Evolutionary conservation across 768 basidiomycete genomes (phyloP), one percentile per base, ranked within the genome.

Genomic region (Rhizopogon vulgaris): DNA sequence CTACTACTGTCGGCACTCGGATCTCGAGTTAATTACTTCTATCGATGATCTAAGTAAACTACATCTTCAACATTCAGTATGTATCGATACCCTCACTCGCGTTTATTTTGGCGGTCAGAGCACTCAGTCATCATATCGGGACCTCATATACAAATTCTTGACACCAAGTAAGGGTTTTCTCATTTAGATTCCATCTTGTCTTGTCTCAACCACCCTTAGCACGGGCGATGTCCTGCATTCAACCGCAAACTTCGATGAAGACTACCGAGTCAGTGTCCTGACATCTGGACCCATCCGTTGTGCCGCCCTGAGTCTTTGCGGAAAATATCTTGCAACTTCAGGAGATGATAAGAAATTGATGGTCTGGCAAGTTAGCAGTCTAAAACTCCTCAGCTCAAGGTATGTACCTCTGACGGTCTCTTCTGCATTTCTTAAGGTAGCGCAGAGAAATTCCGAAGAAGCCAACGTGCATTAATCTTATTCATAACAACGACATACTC

Each of bases 261-360:
- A 69, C 11, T 63, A 71, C 22, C 65, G 64, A 42, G 65, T 65
- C 6, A 59, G 56, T 4, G 38, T 77, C 2, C 38, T 72, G 18
- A 77, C 77, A 54, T 71, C 78, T 6, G 84, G 84, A 0, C 79
- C 80, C 3, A 70, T 90, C 41, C 74, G 80, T 46, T 84, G 80
- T 57, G 76, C 78, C 15, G 82, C 78, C 1, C 63, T 84, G 4
- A 79, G 81, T 59, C 48, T 55, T 6, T 65, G 66, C 0, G 71
- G 67, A 49, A 65, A 55, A 28, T 76, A 82, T 57, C 66, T 92
- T 14, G 78, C 80, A 4, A 86, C 85, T 2, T 70, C 75, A 0
- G 83, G 80, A 7, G 93, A 95, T 49, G 89, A 94, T 67, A 98
- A 98, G 69, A 67, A 68, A 48, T 71, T 98, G 59, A 85, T 79